phyloP scores from a whole-genome alignment of 176 grass and related monocot species.

The Oropetium thomaeum region DNA sequence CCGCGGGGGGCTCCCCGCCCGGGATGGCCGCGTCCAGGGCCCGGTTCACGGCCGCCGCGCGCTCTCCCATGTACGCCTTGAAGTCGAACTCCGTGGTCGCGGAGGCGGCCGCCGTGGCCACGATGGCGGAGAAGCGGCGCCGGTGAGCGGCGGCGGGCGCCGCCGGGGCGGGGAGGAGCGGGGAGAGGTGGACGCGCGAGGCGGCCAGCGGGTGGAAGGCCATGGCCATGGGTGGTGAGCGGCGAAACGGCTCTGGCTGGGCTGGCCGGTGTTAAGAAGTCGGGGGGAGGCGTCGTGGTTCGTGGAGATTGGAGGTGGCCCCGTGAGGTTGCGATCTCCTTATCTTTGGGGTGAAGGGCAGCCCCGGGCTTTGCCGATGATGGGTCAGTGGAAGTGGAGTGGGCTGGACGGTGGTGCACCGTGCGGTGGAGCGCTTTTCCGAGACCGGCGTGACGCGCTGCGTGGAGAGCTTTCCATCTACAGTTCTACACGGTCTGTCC shows the following conservation, averaged over 20 bases:
- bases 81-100: slow-evolving; percentile 52
- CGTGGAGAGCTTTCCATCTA: neutral
- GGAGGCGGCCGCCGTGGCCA: slow-evolving; percentile 39
- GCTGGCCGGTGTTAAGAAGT: neutral
- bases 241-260: neutral
- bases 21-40: slow-evolving; percentile 58
- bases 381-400: neutral
- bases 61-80: slow-evolving; percentile 67
- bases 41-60: slow-evolving; percentile 48
- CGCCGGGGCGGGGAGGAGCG: neutral
- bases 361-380: neutral
- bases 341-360: slow-evolving; percentile 18
- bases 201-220: slow-evolving; percentile 41
- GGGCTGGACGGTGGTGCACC: neutral
- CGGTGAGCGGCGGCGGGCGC: slow-evolving; percentile 3
- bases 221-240: slow-evolving; percentile 29
- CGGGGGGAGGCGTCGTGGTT: neutral
- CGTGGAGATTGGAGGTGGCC: slow-evolving; percentile 17
- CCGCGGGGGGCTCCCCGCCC: slow-evolving; percentile 22
- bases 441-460: neutral
- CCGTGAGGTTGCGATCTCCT: slow-evolving; percentile 3
- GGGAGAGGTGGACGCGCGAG: slow-evolving; percentile 28
- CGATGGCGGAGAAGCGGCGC: slow-evolving; percentile 43
- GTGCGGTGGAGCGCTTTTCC: neutral
- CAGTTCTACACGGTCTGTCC: neutral